Conservation (phyloP, 371 early-diverging fungal genomes). For the Caulochytrium protostelioides region DNA sequence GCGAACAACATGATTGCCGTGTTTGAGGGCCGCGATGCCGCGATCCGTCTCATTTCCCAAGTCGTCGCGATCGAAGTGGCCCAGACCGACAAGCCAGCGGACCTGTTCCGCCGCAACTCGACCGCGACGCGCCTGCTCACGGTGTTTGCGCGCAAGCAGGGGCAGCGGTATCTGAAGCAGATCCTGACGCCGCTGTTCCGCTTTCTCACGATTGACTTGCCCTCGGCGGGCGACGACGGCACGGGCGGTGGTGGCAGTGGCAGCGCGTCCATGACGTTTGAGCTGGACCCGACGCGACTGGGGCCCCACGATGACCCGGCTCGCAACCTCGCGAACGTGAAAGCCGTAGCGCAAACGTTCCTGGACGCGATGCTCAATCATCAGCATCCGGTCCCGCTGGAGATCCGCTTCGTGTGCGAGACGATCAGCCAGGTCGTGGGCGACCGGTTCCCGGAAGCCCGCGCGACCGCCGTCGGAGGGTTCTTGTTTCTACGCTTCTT, state of each 20-base stretch:
- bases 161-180: constrained; percentile 55
- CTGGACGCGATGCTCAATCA: constrained; percentile 64
- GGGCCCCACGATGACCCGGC: constrained; percentile 31
- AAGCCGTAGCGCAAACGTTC: constrained; percentile 47
- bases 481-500: constrained; percentile 87
- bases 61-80: constrained; percentile 64
- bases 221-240: no score
- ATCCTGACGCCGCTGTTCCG: constrained; percentile 53
- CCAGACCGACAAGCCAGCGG: constrained; percentile 43
- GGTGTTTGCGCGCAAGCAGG: constrained; percentile 55
- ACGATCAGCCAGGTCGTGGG: constrained; percentile 52
- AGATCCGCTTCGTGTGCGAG: constrained; percentile 58
- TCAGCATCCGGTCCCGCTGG: constrained; percentile 39
- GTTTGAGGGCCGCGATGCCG: constrained; percentile 51
- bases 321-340: constrained; percentile 56
- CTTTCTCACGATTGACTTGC: no score
- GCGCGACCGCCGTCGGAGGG: constrained; percentile 66
- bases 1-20: constrained; percentile 51
- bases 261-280: constrained; percentile 29
- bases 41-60: constrained; percentile 47
- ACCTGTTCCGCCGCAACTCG: constrained; percentile 73
- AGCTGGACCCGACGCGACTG: constrained; percentile 61
- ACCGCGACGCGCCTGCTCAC: constrained; percentile 71
- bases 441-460: constrained; percentile 60
- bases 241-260: no score